phyloP scores from a whole-genome alignment of 495 filamentous ascomycete species.

The Penicillium ochrochloron region DNA sequence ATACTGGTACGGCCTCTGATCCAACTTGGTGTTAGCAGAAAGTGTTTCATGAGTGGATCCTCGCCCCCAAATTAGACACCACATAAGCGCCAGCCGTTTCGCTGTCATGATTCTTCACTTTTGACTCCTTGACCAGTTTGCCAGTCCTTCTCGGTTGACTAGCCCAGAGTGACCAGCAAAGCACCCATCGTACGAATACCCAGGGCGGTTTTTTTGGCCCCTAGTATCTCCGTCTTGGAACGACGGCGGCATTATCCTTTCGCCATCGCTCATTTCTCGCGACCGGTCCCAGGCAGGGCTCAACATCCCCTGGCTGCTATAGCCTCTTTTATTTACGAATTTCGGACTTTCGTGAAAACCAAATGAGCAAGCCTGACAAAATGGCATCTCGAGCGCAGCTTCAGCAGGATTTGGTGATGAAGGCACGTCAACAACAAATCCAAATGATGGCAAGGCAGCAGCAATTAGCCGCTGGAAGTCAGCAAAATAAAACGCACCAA shows the following conservation, averaged over 20 bases:
- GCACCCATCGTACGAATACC: not conserved
- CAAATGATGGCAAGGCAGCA: not conserved
- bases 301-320: not conserved
- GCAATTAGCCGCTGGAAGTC: not conserved
- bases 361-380: not conserved
- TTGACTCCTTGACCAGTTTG: not conserved
- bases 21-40: not conserved
- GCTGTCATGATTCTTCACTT: not conserved
- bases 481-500: too few species aligned
- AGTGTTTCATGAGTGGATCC: not conserved
- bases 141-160: not conserved
- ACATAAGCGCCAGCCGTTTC: not conserved
- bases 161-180: not conserved
- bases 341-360: not conserved
- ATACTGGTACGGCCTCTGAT: not conserved
- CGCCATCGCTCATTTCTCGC: not conserved
- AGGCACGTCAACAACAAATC: slow-evolving; percentile 3
- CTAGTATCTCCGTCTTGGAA: not conserved
- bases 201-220: not conserved
- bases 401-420: slow-evolving; percentile 1
- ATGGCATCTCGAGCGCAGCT: slow-evolving; percentile 5
- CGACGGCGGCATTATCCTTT: not conserved
- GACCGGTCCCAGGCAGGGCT: not conserved
- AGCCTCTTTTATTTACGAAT: not conserved
- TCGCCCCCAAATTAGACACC: not conserved